These are phyloP conservation scores for Hygrophoropsis aurantiaca DNA, from an alignment of 768 basidiomycete genomes.

Conservation along the genomic window DNA sequence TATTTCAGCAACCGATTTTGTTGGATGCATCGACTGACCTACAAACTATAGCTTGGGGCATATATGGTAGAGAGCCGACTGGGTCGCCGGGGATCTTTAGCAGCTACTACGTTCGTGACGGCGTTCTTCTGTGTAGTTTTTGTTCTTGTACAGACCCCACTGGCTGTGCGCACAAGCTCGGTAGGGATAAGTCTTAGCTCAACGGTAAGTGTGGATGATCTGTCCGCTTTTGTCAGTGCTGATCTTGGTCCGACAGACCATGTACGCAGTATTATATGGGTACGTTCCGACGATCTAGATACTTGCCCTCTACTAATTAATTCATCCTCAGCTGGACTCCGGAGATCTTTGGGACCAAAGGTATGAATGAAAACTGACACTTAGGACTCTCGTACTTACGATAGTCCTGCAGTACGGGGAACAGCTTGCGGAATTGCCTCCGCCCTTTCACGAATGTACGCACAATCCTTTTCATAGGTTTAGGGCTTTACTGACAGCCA, in stretches of 20 bases:
- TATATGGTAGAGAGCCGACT: constrained; percentile 71
- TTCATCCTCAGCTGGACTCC: constrained; percentile 66
- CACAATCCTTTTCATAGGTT: constrained; percentile 7
- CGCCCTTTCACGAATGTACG: constrained; percentile 80
- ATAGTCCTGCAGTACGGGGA: constrained; percentile 59
- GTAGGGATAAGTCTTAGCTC: constrained; percentile 78
- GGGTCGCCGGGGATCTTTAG: constrained; percentile 72
- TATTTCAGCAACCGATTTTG: not conserved
- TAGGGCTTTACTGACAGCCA: not conserved
- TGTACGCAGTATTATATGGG: constrained; percentile 89
- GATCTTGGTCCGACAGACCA: constrained; percentile 44
- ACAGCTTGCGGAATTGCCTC: constrained; percentile 89
- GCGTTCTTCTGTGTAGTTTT: constrained; percentile 75
- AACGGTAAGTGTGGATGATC: constrained; percentile 36
- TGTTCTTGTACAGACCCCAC: constrained; percentile 51
- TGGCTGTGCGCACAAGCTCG: constrained; percentile 64
- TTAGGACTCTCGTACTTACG: not conserved
- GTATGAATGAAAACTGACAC: constrained; percentile 28
- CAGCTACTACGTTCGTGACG: constrained; percentile 73
- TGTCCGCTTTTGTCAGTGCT: not conserved
- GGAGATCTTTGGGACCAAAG: constrained; percentile 80
- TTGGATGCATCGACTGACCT: no score
- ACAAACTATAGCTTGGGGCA: constrained; percentile 77
- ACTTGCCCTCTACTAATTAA: not conserved
- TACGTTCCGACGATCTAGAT: constrained; percentile 10